phyloP scores from a whole-genome alignment of 331 rosid genomes.

The Acacia pycnantha region DNA sequence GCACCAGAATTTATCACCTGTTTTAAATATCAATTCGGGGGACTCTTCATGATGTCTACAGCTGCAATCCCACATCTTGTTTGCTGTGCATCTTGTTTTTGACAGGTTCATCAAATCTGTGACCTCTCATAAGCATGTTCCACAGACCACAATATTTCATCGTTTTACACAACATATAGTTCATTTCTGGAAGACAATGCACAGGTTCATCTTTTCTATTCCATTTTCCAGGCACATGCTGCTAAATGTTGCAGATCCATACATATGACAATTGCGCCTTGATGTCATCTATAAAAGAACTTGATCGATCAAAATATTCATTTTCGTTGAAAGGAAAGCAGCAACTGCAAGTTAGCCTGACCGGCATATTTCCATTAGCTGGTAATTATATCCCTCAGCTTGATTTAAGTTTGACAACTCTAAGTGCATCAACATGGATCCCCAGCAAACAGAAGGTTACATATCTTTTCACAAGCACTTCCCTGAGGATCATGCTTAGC shows the following conservation, averaged over 20 bases:
- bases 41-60: neutral
- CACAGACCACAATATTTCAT: slow-evolving; percentile 4
- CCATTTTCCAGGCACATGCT: neutral
- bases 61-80: neutral
- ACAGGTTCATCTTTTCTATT: slow-evolving; percentile 8
- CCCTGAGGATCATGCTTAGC: slow-evolving; percentile 30
- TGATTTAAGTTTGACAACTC: slow-evolving; percentile 17
- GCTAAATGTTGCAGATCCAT: slow-evolving; percentile 22
- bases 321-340: slow-evolving; percentile 2
- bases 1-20: neutral
- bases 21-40: neutral
- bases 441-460: slow-evolving; percentile 64
- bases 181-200: slow-evolving; percentile 3
- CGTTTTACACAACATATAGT: slow-evolving; percentile 16
- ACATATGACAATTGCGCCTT: neutral
- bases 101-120: slow-evolving; percentile 13
- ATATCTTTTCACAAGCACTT: slow-evolving; percentile 47
- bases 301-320: slow-evolving; percentile 2
- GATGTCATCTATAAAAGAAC: slow-evolving; percentile 16
- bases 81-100: neutral
- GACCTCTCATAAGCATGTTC: neutral
- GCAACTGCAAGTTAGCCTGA: slow-evolving; percentile 17
- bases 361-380: slow-evolving; percentile 13
- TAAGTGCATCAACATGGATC: slow-evolving; percentile 29
- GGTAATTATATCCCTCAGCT: neutral